phyloP scores from a whole-genome alignment of 208 protist genomes.

The Trypanosoma avium region DNA sequence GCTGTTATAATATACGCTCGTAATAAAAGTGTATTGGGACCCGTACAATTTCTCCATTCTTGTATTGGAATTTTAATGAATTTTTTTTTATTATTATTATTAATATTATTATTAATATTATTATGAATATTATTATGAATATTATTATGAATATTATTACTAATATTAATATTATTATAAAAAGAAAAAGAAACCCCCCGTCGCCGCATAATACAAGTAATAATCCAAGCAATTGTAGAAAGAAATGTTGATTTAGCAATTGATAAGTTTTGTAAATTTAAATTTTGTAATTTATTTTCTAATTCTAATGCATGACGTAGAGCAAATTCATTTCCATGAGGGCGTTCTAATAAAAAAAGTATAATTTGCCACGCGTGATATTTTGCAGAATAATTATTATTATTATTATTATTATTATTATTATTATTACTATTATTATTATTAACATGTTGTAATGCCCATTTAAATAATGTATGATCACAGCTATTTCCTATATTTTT shows the following conservation, averaged over 20 bases:
- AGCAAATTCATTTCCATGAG: slow-evolving; percentile 36
- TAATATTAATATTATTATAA: too few relatives aligned
- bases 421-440: neutral
- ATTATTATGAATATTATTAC: too few relatives aligned
- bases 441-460: slow-evolving; percentile 16
- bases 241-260: too few relatives aligned
- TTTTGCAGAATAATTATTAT: too few relatives aligned
- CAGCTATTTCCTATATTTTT: slow-evolving; percentile 12
- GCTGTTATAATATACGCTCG: slow-evolving; percentile 16
- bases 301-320: slow-evolving; percentile 31
- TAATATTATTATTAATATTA: too few relatives aligned
- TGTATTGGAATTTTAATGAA: slow-evolving; percentile 1
- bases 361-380: slow-evolving; percentile 33
- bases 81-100: too few relatives aligned
- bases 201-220: slow-evolving; percentile 20
- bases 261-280: too few relatives aligned
- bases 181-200: too few relatives aligned
- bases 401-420: neutral
- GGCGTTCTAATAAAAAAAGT: slow-evolving; percentile 42
- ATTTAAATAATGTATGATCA: slow-evolving; percentile 31
- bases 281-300: slow-evolving; percentile 17
- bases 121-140: too few relatives aligned
- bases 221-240: slow-evolving; percentile 20
- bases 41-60: neutral
- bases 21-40: neutral